Percentiles rank a stretch among this genome's conserved stretches.
Conservation (phyloP, 169 alveolate genomes). For the Haemoproteus tartakovskyi region DNA sequence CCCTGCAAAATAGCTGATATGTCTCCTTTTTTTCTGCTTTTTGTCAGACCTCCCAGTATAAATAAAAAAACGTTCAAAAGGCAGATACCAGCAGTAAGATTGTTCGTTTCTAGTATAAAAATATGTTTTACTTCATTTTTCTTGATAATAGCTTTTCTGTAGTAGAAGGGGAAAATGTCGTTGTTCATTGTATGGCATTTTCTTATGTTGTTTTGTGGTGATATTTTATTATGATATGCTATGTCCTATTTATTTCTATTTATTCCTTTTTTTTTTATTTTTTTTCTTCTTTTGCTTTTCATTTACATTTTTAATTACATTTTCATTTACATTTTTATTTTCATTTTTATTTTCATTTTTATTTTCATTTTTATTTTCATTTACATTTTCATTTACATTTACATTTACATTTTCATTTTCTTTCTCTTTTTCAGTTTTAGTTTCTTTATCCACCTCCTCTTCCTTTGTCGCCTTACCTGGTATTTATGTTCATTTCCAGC, state of each 20-base stretch:
- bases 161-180: not conserved
- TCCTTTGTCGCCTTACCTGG: constrained; percentile 15
- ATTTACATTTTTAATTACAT: no score
- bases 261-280: not conserved
- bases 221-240: not conserved
- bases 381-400: no score
- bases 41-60: constrained; percentile 32
- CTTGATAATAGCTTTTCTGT: constrained; percentile 11
- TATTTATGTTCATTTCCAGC: constrained; percentile 46
- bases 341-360: not conserved
- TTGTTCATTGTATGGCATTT: not conserved
- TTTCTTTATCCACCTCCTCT: not conserved
- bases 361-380: not conserved
- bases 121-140: constrained; percentile 27
- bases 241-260: not conserved
- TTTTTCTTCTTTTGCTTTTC: no score
- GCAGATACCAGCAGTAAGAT: constrained; percentile 35
- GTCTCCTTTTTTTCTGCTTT: constrained; percentile 5
- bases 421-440: not conserved
- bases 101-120: constrained; percentile 13
- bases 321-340: no score
- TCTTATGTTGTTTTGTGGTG: not conserved
- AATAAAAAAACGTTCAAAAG: constrained; percentile 23
- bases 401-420: not conserved
- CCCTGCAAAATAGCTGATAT: constrained; percentile 46